These are phyloP conservation scores for Gonium pectorale DNA, from an alignment of 139 green algal species.

Conservation along the genomic window DNA sequence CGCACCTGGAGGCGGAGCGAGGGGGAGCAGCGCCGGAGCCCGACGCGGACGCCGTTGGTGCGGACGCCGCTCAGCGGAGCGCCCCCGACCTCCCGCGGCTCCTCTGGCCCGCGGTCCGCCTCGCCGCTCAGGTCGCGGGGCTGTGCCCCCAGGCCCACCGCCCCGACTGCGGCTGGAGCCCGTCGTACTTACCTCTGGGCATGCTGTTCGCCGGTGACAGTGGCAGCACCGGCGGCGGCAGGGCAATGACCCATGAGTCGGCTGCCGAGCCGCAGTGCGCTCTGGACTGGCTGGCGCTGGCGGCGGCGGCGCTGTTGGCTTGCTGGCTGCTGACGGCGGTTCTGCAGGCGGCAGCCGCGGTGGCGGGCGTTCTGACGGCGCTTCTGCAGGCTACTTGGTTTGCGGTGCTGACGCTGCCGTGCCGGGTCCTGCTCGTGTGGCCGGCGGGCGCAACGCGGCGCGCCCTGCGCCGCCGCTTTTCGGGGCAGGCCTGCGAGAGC, in stretches of 20 bases:
- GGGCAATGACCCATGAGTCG: too few species aligned
- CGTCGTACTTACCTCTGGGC: not conserved
- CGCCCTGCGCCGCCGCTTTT: not conserved
- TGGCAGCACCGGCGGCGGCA: not conserved
- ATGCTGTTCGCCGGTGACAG: not conserved
- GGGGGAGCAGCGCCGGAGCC: not conserved
- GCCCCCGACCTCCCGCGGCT: not conserved
- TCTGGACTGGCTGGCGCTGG: slow-evolving; percentile 17
- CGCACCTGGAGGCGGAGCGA: too few species aligned
- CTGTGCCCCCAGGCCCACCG: slow-evolving; percentile 8
- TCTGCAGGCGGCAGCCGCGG: not conserved
- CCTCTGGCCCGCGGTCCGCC: not conserved
- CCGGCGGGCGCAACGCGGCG: not conserved
- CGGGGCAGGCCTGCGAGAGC: not conserved
- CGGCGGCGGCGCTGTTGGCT: slow-evolving; percentile 6
- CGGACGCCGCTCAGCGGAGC: not conserved
- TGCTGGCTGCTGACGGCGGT: not conserved
- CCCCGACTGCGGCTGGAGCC: slow-evolving; percentile 8
- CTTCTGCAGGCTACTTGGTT: not conserved
- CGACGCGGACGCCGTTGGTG: not conserved
- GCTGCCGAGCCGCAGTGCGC: not conserved
- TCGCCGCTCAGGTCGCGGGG: not conserved
- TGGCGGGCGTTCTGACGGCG: not conserved
- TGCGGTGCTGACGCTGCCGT: not conserved
- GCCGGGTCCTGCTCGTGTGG: not conserved